Evolutionary conservation across 352 stramenopile genomes (phyloP).

Genomic region (Globisporangium paroecandrum): DNA sequence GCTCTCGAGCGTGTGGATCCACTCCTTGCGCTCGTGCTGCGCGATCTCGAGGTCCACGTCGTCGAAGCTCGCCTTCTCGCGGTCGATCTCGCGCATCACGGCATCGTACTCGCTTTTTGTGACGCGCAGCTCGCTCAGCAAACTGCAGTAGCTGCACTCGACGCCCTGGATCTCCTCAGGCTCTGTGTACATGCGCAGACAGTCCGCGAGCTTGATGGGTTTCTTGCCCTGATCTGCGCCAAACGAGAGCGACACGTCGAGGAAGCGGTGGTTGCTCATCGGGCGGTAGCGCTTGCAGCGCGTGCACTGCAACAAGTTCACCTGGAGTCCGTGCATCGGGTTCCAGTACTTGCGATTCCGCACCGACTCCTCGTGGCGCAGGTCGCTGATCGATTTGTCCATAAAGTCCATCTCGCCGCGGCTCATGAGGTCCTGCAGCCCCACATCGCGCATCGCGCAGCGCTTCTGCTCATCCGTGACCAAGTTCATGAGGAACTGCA

Average conservation of each 20-base stretch:
- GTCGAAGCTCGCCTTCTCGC: slow-evolving; percentile 17
- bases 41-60: slow-evolving; percentile 49
- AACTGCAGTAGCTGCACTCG: slow-evolving; percentile 73
- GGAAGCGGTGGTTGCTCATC: slow-evolving; percentile 73
- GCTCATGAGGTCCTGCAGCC: slow-evolving; percentile 44
- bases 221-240: slow-evolving; percentile 30
- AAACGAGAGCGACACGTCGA: slow-evolving; percentile 77
- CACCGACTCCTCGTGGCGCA: slow-evolving; percentile 58
- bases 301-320: slow-evolving; percentile 77
- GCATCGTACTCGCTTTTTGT: slow-evolving; percentile 31
- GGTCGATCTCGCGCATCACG: slow-evolving; percentile 12
- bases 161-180: slow-evolving; percentile 69
- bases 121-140: slow-evolving; percentile 43
- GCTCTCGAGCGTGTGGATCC: slow-evolving; percentile 57
- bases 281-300: slow-evolving; percentile 61
- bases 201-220: slow-evolving; percentile 44
- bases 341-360: slow-evolving; percentile 65
- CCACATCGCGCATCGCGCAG: slow-evolving; percentile 47
- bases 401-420: slow-evolving; percentile 18
- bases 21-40: slow-evolving; percentile 61
- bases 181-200: slow-evolving; percentile 61
- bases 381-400: slow-evolving; percentile 60
- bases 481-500: slow-evolving; percentile 84
- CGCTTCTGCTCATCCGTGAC: slow-evolving; percentile 63
- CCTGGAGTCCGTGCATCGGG: slow-evolving; percentile 68